Base-by-base conservation (phyloP, 768 basidiomycete species). In the Pisolithus marmoratus region DNA sequence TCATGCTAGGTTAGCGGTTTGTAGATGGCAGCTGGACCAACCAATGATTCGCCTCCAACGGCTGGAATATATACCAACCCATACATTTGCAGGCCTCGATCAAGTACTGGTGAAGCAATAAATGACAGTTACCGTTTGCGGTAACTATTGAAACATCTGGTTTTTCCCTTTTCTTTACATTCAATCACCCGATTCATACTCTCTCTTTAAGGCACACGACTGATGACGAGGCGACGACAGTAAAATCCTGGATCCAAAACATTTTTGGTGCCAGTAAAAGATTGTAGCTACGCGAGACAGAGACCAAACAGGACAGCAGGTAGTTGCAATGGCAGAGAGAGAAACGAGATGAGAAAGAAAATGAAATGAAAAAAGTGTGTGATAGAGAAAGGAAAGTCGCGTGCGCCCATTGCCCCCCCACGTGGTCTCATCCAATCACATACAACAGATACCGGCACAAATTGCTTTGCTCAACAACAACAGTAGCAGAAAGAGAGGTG, bases 391-490 rank as follows among this genome's bases (percentile, higher is more conserved):
- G 31, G 31, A 31, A 31, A 11, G 31, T 12, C 11, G 26, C 8
- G 11, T 34, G 31, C 31, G 2, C 29, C 43, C 24, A 44, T 44
- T 37, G 49, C 48, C 51, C 48, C 51, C 57, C 37, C 44, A 49
- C 44, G 54, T 54, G 46, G 34, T 46, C 46, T 43, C 50, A 29
- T 24, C 41, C 46, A 53, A 60, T 62, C 57, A 64, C 62, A 48
- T 62, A 65, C 64, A 66, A 65, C 64, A 67, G 48, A 40, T 40
- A 51, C 57, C 54, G 55, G 50, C 64, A 57, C 51, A 15, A 46
- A 55, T 57, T 46, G 41, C 62, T 58, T 52, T 52, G 54, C 63
- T 60, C 64, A 66, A 65, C 63, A 64, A 60, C 62, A 56, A 49
- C 49, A 54, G 52, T 54, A 48, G 47, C 14, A 37, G 34, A 47